Conservation (phyloP, 257 asterid genomes). For the Solanum lignicaule region DNA sequence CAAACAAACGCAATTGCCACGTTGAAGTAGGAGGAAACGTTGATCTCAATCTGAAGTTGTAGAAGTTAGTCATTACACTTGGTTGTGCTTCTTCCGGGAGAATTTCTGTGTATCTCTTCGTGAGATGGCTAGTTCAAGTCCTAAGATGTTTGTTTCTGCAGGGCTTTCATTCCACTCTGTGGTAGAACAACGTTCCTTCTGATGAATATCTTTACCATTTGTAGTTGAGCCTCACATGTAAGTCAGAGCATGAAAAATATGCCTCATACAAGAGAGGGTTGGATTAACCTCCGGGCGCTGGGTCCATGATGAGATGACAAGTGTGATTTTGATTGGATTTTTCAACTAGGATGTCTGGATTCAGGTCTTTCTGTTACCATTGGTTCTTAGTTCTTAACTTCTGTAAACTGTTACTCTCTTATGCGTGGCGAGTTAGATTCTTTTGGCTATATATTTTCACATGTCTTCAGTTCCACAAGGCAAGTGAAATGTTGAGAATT, state of each 20-base stretch:
- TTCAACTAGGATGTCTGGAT: neutral
- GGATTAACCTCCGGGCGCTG: neutral
- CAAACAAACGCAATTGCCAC: constrained; percentile 10
- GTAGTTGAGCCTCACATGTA: neutral
- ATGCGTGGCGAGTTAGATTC: neutral
- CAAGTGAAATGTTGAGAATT: neutral
- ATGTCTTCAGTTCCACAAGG: neutral
- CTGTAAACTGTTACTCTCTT: neutral
- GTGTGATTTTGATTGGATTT: neutral
- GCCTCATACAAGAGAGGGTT: neutral
- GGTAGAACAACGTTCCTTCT: neutral
- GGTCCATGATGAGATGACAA: neutral
- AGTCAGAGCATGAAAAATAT: neutral
- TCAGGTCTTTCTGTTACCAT: neutral
- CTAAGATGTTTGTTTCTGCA: constrained; percentile 2
- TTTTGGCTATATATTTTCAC: neutral
- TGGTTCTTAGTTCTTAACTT: neutral
- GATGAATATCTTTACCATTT: neutral
- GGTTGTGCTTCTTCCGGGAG: neutral
- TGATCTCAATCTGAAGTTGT: constrained; percentile 72
- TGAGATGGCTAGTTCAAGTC: neutral
- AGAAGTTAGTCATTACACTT: constrained; percentile 10
- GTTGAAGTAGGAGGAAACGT: constrained; percentile 33
- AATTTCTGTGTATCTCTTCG: neutral
- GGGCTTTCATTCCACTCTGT: neutral